Evolutionary conservation across 371 early-diverging fungal genomes (phyloP).

Genomic region (Mortierella sp.): DNA sequence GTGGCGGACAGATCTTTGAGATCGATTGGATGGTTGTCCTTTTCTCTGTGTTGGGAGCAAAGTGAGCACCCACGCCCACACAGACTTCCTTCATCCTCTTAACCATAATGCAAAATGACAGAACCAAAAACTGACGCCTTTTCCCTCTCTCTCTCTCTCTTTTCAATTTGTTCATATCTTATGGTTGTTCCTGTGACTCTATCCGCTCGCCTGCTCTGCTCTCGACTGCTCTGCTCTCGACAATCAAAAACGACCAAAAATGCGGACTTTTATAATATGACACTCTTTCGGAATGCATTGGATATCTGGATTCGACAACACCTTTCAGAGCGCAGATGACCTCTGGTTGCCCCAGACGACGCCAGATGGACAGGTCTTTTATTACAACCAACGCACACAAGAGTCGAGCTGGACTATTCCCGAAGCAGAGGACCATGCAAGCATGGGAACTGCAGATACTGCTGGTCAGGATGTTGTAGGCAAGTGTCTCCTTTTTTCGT

Average conservation of each 20-base stretch:
- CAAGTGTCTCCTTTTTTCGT: conserved; percentile 12
- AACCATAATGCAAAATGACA: not conserved
- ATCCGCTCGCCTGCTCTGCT: not conserved
- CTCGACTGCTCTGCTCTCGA: not conserved
- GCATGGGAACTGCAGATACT: conserved; percentile 38
- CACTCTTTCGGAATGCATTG: not conserved
- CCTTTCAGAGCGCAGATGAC: conserved; percentile 45
- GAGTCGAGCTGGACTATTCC: conserved; percentile 69
- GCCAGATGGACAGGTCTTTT: conserved; percentile 69
- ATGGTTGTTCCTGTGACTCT: not conserved
- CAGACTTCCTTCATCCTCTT: not conserved
- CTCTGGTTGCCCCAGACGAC: conserved; percentile 64
- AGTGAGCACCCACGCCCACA: conserved; percentile 4
- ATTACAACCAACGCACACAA: conserved; percentile 70
- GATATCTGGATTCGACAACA: conserved; percentile 1
- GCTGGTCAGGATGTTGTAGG: conserved; percentile 39
- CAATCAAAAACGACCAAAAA: not conserved
- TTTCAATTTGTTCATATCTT: not conserved
- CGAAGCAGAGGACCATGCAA: conserved; percentile 53
- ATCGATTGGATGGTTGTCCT: conserved; percentile 6
- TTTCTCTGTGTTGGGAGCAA: conserved; percentile 8
- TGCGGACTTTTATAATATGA: conserved; percentile 1
- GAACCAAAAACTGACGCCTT: conserved; percentile 1
- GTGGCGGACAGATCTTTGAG: conserved; percentile 7
- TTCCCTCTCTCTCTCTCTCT: not conserved